Base-by-base conservation (phyloP, 257 asterid species). In the Scutellaria baicalensis region DNA sequence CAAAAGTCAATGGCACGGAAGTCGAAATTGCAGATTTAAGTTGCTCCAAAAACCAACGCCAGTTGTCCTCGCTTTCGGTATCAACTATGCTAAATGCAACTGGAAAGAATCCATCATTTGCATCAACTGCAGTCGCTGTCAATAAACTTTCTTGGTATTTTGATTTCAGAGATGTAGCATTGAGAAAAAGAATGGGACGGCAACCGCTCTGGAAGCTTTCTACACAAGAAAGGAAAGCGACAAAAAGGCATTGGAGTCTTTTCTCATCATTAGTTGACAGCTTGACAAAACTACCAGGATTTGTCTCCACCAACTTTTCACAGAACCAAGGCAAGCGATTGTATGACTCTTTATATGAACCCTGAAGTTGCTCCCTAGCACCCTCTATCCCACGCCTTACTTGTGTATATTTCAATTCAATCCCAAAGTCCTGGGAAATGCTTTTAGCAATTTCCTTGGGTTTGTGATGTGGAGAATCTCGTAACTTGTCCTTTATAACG, bases 31-130 rank as follows among this genome's bases (percentile, higher is more conserved):
- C 84, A 64, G 85, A 80, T 79, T 86, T 88, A 23, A 92, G 79
- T 82, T 86, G 92, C 81, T 84, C 86, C 75, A 92, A 81, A 86
- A 92, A 92, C 95, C 92, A 88, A 64, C 1, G 84, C 98, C 98
- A 92, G 71, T 61, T 88, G 51, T 77, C 89, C 54, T 77, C 87
- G 47, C 77, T 85, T 76, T 92, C 98, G 21, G 56, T 76, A 80
- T 86, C 88, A 31, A 90, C 94, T 71, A 92, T 80, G 78, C 89
- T 77, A 66, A 89, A 90, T 56, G 98, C 91, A 78, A 90, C 85
- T 2, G 95, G 95, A 73, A 90, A 90, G 80, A 90, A 84, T 21
- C 86, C 88, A 74, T 92, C 95, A 81, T 92, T 89, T 56, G 89
- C 97, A 78, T 92, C 98, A 42, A 88, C 77, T 10, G 95, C 92